Evolutionary conservation across 2,329 filamentous ascomycete genomes (phyloP).

Genomic region (Trichoderma endophyticum): DNA sequence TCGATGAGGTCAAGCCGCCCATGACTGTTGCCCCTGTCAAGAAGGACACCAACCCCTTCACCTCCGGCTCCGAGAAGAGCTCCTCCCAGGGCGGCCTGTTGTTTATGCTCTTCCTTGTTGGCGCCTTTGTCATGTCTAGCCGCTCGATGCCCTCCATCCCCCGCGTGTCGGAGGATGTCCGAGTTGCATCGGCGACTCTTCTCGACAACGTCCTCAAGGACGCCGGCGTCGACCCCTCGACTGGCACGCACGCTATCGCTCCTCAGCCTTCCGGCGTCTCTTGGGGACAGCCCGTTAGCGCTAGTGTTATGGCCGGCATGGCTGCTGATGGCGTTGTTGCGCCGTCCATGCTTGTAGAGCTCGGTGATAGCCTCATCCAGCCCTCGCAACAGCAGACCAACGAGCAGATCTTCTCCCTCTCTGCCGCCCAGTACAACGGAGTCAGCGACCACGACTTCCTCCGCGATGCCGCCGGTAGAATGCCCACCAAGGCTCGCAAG

Average conservation of each 20-base stretch:
- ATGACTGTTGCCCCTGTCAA: slow-evolving; percentile 51
- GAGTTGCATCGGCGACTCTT: slow-evolving; percentile 71
- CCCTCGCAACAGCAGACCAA: slow-evolving; percentile 82
- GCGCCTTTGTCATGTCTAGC: slow-evolving; percentile 92
- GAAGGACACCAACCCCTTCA: slow-evolving; percentile 41
- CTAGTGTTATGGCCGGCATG: slow-evolving; percentile 45
- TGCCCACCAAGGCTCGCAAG: slow-evolving; percentile 62
- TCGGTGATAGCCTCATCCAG: slow-evolving; percentile 66
- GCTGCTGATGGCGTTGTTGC: slow-evolving; percentile 36
- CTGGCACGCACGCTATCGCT: slow-evolving; percentile 44
- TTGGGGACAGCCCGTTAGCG: slow-evolving; percentile 43
- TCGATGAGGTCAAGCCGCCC: slow-evolving; percentile 63
- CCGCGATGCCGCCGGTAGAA: slow-evolving; percentile 51
- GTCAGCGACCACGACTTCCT: slow-evolving; percentile 66
- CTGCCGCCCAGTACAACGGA: slow-evolving; percentile 82
- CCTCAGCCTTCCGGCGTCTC: slow-evolving; percentile 51
- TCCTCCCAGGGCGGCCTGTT: slow-evolving; percentile 78
- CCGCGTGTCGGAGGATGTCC: slow-evolving; percentile 75
- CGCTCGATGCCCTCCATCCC: slow-evolving; percentile 69
- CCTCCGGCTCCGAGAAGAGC: slow-evolving; percentile 54
- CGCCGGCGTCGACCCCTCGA: slow-evolving; percentile 57
- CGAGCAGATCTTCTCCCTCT: slow-evolving; percentile 83
- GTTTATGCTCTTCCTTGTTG: slow-evolving; percentile 94
- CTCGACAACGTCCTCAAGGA: slow-evolving; percentile 81
- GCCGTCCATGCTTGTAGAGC: slow-evolving; percentile 61